These are phyloP conservation scores for Annulohypoxylon maeteangense DNA, from an alignment of 495 filamentous ascomycete species.

Conservation along the genomic window DNA sequence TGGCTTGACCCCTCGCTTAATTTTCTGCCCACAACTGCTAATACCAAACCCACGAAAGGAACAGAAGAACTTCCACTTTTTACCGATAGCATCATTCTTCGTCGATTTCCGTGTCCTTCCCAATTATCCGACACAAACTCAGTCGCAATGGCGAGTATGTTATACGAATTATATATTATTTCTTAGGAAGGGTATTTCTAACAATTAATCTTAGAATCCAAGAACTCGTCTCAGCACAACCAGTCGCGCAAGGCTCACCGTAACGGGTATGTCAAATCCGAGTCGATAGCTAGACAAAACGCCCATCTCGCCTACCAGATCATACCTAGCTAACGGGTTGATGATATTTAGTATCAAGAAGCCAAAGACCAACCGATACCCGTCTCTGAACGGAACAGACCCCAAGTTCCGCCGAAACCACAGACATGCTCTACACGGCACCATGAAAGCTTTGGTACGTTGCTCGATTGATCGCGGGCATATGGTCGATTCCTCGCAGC, in stretches of 20 bases:
- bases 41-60: conserved; percentile 41
- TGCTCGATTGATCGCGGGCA: conserved; percentile 9
- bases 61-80: conserved; percentile 40
- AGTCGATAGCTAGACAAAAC: conserved; percentile 12
- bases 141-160: conserved; percentile 65
- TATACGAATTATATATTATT: not conserved
- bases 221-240: conserved; percentile 99
- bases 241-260: conserved; percentile 94
- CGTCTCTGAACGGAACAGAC: conserved; percentile 97
- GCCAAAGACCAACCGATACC: conserved; percentile 98
- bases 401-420: conserved; percentile 99
- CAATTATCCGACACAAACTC: conserved; percentile 48
- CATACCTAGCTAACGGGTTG: conserved; percentile 27
- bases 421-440: conserved; percentile 98
- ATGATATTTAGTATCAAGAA: conserved; percentile 89
- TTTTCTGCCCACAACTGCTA: conserved; percentile 51
- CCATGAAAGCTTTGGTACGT: conserved; percentile 96
- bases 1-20: conserved; percentile 48
- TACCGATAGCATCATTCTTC: conserved; percentile 39
- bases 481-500: not conserved
- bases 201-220: conserved; percentile 75
- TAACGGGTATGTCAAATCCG: conserved; percentile 79
- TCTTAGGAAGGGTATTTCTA: not conserved
- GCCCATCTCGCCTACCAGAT: not conserved
- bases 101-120: conserved; percentile 33